Evolutionary conservation across 192 early-diverging fungal species (phyloP), one percentile per base, ranked within the genome.

Genomic region (Coemansia sp.): DNA sequence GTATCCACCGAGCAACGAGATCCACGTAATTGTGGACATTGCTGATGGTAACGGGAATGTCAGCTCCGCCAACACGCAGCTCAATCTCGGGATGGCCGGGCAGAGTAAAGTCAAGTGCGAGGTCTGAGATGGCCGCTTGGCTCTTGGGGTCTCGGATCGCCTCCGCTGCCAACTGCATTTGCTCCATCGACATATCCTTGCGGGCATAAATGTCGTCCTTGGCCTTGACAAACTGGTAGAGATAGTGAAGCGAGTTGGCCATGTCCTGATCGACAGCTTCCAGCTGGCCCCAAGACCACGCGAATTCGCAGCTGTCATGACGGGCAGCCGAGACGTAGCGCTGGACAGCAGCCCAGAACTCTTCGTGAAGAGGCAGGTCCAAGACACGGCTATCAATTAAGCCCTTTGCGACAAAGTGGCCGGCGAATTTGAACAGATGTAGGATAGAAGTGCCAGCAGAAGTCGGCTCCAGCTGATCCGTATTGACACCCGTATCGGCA

Each of bases 351-450:
- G 89, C 86, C 61, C 97, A 85, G 75, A 98, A 96, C 9, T 90
- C 68, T 1, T 87, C 70, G 62, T 87, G 89, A 65, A 98, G 88
- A 3, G 91, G 91, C 59, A 98, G 76, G 75, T 97, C 95, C 40
- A 98, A 86, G 8, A 94, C 88, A 54, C 97, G 85, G 38, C 87
- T 87, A 69, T 98, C 97, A 42, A 97, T 77, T 78, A 97, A 78
- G 2, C 93, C 91, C 77, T 96, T 95, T 29, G 93, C 94, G 20
- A 96, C 88, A 78, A 97, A 94, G 46, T 90, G 92, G 13, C 97
- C 97, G 3, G 95, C 68, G 0, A 88, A 82, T 59, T 84, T 85
- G 84, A 96, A 96, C 69, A 95, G 68, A 33, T 85, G 70, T 4
- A 72, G 16, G 13, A 44, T 36, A 36, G 54, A 57, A 6, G 54